Conservation (phyloP, 1,139 yeast species). For the Candida anutae region DNA sequence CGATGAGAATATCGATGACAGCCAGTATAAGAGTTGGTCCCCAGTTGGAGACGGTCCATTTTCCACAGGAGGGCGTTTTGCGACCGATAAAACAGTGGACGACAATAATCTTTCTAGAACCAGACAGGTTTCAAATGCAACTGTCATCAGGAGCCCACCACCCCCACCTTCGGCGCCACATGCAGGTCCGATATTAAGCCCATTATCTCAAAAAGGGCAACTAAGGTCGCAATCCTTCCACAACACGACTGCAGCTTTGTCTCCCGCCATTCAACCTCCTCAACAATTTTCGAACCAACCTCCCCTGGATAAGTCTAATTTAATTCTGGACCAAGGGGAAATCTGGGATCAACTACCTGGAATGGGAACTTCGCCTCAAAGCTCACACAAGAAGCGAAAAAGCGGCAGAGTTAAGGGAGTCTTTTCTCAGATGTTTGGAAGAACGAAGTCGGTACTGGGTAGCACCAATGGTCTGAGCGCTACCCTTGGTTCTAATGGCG, state of each 20-base stretch:
- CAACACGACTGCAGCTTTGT: constrained; percentile 28
- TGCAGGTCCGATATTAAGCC: too few relatives aligned
- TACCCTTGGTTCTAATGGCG: constrained; percentile 1
- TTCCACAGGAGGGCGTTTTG: too few relatives aligned
- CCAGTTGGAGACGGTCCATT: neutral
- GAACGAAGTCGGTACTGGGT: constrained; percentile 12
- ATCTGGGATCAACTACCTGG: constrained; percentile 20
- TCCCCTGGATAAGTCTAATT: too few relatives aligned
- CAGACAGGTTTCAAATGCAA: constrained; percentile 14
- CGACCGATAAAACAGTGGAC: too few relatives aligned
- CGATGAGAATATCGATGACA: constrained; percentile 24
- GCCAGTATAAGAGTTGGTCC: neutral
- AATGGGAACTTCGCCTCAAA: constrained; percentile 10
- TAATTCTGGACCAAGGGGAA: too few relatives aligned
- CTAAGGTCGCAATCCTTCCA: constrained; percentile 11
- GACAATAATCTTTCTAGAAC: too few relatives aligned
- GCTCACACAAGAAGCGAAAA: constrained; percentile 20
- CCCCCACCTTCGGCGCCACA: too few relatives aligned
- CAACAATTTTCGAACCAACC: constrained; percentile 1
- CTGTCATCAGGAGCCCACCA: constrained; percentile 19
- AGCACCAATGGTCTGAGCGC: constrained; percentile 11
- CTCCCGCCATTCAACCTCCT: constrained; percentile 22
- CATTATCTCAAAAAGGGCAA: too few relatives aligned
- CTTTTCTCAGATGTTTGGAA: constrained; percentile 34
- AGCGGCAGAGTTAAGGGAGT: constrained; percentile 36